Evolutionary conservation across 345 rosid species (phyloP), one percentile per base, ranked within the genome.

Genomic region (Erucastrum elatum): DNA sequence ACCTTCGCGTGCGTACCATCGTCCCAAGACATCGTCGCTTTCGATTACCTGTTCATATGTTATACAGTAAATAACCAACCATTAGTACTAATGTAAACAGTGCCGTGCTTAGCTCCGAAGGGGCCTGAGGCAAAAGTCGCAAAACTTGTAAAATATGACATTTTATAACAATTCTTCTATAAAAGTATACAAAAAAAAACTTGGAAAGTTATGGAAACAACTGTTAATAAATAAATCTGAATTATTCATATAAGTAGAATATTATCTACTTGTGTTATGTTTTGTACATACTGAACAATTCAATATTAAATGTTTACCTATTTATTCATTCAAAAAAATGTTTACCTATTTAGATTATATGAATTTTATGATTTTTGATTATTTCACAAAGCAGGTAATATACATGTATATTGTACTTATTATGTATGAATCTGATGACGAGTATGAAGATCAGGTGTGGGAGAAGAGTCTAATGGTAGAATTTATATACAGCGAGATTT

Each of bases 21-120:
- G 78, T 79, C 82, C 82, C 82, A 79, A 46, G 78, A 74, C 82
- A 73, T 79, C 11, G 12, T 44, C 6, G 53, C 70, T 70, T 44
- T 77, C 55, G 27, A 4, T 1, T 44, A 75, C 21, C 49, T 30
- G 26, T 17, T 30, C 31, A 4, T 33, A 33, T 56, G 26, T 55
- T 31, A 13, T 65, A 4, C 58, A 51, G 25, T 5, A 5, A 25
- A 35, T 35, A 35, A 66, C 81, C 81, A 41, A 41, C 49, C 49
- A 41, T 8, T 37, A 37, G 10, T 41, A 41, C 49, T 41, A 41
- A 41, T 37, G 41, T 37, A 41, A 41, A 41, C 4, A 41, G 49
- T 41, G 4, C 49, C 13, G 4, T 41, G 12, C 49, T 9, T 41
- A 41, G 49, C 13, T 10, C 0, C 10, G 12, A 41, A 41, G 49